Percentiles rank a stretch among this genome's conserved stretches.
phyloP scores from a whole-genome alignment of 352 stramenopile species.

The Phytopythium ostracodes region DNA sequence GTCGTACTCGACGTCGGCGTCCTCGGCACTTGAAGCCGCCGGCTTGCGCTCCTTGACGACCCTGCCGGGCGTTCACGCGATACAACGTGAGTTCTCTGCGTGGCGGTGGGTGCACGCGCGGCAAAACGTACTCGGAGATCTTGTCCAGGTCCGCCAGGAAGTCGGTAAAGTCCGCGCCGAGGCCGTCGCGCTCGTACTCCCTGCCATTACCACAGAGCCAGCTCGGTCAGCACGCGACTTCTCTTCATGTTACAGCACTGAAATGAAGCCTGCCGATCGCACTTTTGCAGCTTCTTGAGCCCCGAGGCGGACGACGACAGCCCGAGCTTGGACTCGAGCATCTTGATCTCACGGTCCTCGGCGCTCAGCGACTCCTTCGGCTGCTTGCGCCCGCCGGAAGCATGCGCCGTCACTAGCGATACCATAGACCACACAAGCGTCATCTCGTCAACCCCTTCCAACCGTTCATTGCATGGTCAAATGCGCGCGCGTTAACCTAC shows the following conservation, averaged over 20 bases:
- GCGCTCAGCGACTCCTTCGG: slow-evolving; percentile 21
- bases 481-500: slow-evolving; percentile 7
- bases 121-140: slow-evolving; percentile 69
- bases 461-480: background rate
- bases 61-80: slow-evolving; percentile 14
- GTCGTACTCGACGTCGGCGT: slow-evolving; percentile 21
- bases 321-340: slow-evolving; percentile 67
- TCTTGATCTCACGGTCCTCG: slow-evolving; percentile 68
- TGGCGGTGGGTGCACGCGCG: no score
- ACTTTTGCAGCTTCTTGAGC: slow-evolving; percentile 70
- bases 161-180: slow-evolving; percentile 79
- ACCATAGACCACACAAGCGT: no score
- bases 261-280: no score
- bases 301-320: slow-evolving; percentile 34
- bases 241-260: no score
- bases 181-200: slow-evolving; percentile 73
- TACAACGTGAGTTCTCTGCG: no score
- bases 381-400: slow-evolving; percentile 1
- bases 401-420: slow-evolving; percentile 3
- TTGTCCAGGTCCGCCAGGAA: slow-evolving; percentile 70
- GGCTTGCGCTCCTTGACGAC: slow-evolving; percentile 56
- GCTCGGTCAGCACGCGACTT: no score
- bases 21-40: slow-evolving; percentile 8
- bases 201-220: slow-evolving; percentile 23
- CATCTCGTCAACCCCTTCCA: no score